Evolutionary conservation across 176 grass and related monocot species (phyloP).

Genomic region (Typha latifolia): DNA sequence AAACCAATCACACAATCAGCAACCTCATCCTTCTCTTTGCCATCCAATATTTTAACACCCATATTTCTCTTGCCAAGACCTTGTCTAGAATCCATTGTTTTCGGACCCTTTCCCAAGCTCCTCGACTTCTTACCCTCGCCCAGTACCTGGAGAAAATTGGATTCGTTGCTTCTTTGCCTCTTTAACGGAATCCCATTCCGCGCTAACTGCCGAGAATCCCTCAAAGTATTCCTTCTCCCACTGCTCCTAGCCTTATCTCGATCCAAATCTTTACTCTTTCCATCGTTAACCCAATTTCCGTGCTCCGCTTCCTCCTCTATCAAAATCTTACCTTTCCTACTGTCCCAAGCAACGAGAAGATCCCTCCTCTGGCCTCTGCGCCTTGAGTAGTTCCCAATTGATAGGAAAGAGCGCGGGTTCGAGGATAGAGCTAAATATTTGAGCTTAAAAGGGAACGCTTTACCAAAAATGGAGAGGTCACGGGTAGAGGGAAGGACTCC

Average conservation of each 20-base stretch:
- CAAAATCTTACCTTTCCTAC: slow-evolving; percentile 20
- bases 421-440: slow-evolving; percentile 16
- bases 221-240: not conserved
- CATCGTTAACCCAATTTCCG: no score
- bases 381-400: no score
- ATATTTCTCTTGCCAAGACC: slow-evolving; percentile 8
- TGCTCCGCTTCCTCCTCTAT: slow-evolving; percentile 15
- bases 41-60: not conserved
- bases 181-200: slow-evolving; percentile 9
- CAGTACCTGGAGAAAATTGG: not conserved
- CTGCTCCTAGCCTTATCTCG: slow-evolving; percentile 21
- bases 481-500: slow-evolving; percentile 1
- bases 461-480: slow-evolving; percentile 23
- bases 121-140: slow-evolving; percentile 10
- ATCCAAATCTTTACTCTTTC: not conserved
- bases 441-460: slow-evolving; percentile 48
- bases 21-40: not conserved
- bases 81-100: slow-evolving; percentile 2
- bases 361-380: not conserved
- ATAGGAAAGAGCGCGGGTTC: slow-evolving; percentile 4
- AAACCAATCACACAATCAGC: not conserved
- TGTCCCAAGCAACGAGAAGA: slow-evolving; percentile 6
- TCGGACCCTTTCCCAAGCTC: slow-evolving; percentile 11
- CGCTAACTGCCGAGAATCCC: not conserved
- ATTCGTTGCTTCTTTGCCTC: slow-evolving; percentile 3